phyloP scores from a whole-genome alignment of 2,329 filamentous ascomycete genomes.

The Dactylellina parvicollis region DNA sequence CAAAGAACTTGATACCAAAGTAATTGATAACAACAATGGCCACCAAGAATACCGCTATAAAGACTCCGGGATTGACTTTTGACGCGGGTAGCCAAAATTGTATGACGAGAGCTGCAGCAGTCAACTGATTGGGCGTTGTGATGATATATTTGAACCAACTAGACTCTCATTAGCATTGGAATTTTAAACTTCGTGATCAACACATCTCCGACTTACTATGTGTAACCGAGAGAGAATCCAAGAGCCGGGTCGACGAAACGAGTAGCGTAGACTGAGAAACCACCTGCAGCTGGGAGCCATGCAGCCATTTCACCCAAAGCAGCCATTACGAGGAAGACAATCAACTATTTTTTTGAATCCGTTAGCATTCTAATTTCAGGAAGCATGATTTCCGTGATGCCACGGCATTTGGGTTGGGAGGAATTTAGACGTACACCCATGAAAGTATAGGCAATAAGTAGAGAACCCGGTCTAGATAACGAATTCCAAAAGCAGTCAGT shows the following conservation, averaged over 20 bases:
- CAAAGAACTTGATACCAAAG: conserved; percentile 75
- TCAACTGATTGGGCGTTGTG: conserved; percentile 84
- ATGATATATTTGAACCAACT: conserved; percentile 83
- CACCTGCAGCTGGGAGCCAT: conserved; percentile 78
- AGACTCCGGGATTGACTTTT: conserved; percentile 78
- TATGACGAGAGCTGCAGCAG: conserved; percentile 80
- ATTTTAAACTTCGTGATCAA: neutral
- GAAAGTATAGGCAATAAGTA: conserved; percentile 63
- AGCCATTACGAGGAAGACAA: conserved; percentile 51
- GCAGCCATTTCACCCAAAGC: conserved; percentile 73
- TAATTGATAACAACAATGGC: conserved; percentile 74
- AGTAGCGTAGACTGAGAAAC: conserved; percentile 78
- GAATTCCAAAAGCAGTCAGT: conserved; percentile 33
- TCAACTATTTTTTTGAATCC: conserved; percentile 25
- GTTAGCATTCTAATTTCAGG: conserved; percentile 11
- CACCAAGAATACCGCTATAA: conserved; percentile 76
- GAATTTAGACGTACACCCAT: conserved; percentile 59
- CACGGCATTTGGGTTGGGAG: neutral
- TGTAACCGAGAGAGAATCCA: conserved; percentile 75
- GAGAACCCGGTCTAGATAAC: conserved; percentile 59
- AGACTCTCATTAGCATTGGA: conserved; percentile 11
- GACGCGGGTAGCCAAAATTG: conserved; percentile 77
- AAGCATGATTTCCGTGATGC: neutral
- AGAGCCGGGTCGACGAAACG: conserved; percentile 78
- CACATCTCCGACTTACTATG: conserved; percentile 34